Evolutionary conservation across 129 eudicot genomes (phyloP).

Genomic region (Flaveria bidentis): DNA sequence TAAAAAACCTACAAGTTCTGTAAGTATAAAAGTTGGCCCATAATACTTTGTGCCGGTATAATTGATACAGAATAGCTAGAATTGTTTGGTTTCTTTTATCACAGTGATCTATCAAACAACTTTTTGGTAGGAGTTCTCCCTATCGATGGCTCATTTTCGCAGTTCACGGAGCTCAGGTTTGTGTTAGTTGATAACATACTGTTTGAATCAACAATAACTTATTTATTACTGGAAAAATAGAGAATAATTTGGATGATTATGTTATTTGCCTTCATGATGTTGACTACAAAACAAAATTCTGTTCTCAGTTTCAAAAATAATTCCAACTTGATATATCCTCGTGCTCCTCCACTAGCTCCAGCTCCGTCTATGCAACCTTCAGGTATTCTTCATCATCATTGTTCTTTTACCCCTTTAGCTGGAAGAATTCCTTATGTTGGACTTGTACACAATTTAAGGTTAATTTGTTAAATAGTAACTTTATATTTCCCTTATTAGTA

Average conservation of each 20-base stretch:
- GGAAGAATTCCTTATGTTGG: background rate
- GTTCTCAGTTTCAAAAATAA: constrained; percentile 59
- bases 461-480: background rate
- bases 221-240: background rate
- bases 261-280: constrained; percentile 2
- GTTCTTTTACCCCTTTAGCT: background rate
- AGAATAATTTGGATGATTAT: background rate
- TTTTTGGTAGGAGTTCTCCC: constrained; percentile 55
- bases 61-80: background rate
- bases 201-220: background rate
- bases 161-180: constrained; percentile 73
- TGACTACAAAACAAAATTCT: constrained; percentile 19
- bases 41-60: constrained; percentile 7
- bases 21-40: constrained; percentile 39
- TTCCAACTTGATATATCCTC: constrained; percentile 36
- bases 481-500: constrained; percentile 1
- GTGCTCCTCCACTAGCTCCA: constrained; percentile 62
- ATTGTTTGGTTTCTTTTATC: background rate
- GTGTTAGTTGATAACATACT: constrained; percentile 12
- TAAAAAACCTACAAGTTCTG: constrained; percentile 63
- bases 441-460: background rate
- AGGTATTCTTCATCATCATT: constrained; percentile 40
- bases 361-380: constrained; percentile 35
- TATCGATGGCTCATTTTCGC: constrained; percentile 68
- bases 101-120: constrained; percentile 78